Conservation (phyloP, 805 yeast genomes). For the Wickerhamomyces silvicola region DNA sequence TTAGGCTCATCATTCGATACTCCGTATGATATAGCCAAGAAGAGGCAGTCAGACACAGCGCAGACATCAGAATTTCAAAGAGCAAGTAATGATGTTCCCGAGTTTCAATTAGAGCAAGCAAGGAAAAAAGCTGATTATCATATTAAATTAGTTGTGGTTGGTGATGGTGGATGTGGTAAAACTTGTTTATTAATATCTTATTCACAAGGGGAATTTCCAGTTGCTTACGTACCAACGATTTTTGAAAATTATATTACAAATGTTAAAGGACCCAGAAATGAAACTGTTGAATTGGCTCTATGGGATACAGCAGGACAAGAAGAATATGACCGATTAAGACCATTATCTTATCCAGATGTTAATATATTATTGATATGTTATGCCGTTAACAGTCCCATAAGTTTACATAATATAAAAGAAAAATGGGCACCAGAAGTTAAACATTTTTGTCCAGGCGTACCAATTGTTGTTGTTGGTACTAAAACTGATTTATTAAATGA, state of each 20-base stretch:
- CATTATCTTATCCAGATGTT: conserved; percentile 73
- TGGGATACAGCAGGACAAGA: conserved; percentile 95
- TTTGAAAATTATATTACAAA: conserved; percentile 71
- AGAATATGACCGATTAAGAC: conserved; percentile 75
- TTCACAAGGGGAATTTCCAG: conserved; percentile 65
- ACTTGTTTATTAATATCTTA: conserved; percentile 66
- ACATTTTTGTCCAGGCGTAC: conserved; percentile 77
- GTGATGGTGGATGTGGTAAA: conserved; percentile 91
- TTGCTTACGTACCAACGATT: conserved; percentile 71
- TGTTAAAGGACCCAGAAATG: conserved; percentile 40
- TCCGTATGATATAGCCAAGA: conserved; percentile 24
- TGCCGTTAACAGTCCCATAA: conserved; percentile 53
- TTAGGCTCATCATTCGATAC: conserved; percentile 19
- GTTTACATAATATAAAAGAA: conserved; percentile 68
- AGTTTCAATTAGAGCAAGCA: conserved; percentile 21
- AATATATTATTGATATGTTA: conserved; percentile 73
- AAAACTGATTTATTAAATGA: conserved; percentile 53
- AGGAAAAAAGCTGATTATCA: conserved; percentile 29
- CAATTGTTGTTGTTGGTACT: conserved; percentile 76
- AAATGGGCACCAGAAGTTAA: conserved; percentile 85
- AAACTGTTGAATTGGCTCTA: conserved; percentile 59
- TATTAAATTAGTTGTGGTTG: conserved; percentile 70
- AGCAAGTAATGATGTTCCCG: conserved; percentile 15
- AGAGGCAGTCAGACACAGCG: conserved; percentile 9
- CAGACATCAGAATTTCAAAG: conserved; percentile 1